Percentiles rank a stretch among this genome's conserved stretches.
Conservation (phyloP, 768 basidiomycete genomes). For the Xanthoconium stramineum region DNA sequence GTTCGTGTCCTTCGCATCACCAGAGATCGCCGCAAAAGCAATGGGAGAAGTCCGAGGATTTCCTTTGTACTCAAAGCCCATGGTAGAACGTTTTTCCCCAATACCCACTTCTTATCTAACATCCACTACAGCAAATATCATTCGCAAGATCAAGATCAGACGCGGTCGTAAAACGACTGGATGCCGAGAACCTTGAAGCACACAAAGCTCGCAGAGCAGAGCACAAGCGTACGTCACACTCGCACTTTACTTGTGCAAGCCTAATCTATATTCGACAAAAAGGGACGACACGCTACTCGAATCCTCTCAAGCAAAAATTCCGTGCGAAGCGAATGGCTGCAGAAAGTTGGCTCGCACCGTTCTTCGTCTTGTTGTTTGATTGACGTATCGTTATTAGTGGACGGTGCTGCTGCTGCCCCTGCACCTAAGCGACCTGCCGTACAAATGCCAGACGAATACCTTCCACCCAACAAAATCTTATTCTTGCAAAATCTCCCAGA, state of each 20-base stretch:
- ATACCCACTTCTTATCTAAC: not conserved
- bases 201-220: slow-evolving; percentile 74
- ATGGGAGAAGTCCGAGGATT: slow-evolving; percentile 92
- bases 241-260: not conserved
- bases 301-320: slow-evolving; percentile 87
- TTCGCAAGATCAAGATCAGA: slow-evolving; percentile 90
- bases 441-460: slow-evolving; percentile 99
- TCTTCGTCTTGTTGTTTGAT: slow-evolving; percentile 1
- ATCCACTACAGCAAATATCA: slow-evolving; percentile 77
- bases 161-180: slow-evolving; percentile 77
- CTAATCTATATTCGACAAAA: slow-evolving; percentile 5
- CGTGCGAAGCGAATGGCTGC: slow-evolving; percentile 77
- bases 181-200: slow-evolving; percentile 61
- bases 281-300: slow-evolving; percentile 83
- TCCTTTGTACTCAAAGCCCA: slow-evolving; percentile 93
- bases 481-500: slow-evolving; percentile 98
- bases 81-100: slow-evolving; percentile 53
- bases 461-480: slow-evolving; percentile 98
- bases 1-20: slow-evolving; percentile 86
- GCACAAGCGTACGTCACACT: slow-evolving; percentile 70
- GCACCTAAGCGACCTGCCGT: slow-evolving; percentile 78
- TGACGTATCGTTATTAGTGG: slow-evolving; percentile 43
- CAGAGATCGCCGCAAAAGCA: slow-evolving; percentile 82
- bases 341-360: slow-evolving; percentile 50
- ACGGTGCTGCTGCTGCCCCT: slow-evolving; percentile 62